Evolutionary conservation across 2,329 filamentous ascomycete species (phyloP).

Genomic region (Ceratocystis diversiconidia): DNA sequence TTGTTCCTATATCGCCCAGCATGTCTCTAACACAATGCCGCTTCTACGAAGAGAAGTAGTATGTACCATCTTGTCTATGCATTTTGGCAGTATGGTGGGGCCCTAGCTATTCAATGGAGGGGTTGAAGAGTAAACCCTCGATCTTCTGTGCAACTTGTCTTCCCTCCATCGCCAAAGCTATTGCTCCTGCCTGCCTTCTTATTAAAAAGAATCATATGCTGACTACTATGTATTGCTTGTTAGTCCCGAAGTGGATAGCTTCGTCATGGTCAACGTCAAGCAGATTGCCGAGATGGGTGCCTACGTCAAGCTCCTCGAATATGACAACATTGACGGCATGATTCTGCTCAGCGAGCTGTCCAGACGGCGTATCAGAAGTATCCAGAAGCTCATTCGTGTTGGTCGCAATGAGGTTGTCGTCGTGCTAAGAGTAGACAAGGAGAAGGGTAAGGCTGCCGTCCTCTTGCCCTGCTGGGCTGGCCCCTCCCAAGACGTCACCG

Average conservation of each 20-base stretch:
- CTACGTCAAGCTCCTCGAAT: conserved; percentile 98
- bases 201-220: conserved; percentile 2
- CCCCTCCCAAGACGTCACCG: not conserved
- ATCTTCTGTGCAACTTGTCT: not conserved
- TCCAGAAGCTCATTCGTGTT: conserved; percentile 97
- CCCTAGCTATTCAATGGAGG: conserved; percentile 23
- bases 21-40: conserved; percentile 96
- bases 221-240: conserved; percentile 13
- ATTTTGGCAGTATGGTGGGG: not conserved
- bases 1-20: conserved; percentile 35
- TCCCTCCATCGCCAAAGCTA: not conserved
- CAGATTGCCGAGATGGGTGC: conserved; percentile 99
- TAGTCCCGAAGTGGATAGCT: conserved; percentile 86
- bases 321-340: conserved; percentile 99
- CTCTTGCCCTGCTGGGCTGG: not conserved
- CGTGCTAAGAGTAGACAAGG: conserved; percentile 96
- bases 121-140: not conserved
- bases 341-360: conserved; percentile 96
- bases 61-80: conserved; percentile 18
- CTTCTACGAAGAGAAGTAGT: conserved; percentile 92
- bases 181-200: too few species aligned
- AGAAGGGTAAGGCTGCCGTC: conserved; percentile 53
- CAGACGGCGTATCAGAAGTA: conserved; percentile 92
- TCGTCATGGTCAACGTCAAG: conserved; percentile 99
- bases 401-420: conserved; percentile 98